Evolutionary conservation across 495 filamentous ascomycete genomes (phyloP), one percentile per base, ranked within the genome.

Genomic region (Podospora pseudopauciseta): DNA sequence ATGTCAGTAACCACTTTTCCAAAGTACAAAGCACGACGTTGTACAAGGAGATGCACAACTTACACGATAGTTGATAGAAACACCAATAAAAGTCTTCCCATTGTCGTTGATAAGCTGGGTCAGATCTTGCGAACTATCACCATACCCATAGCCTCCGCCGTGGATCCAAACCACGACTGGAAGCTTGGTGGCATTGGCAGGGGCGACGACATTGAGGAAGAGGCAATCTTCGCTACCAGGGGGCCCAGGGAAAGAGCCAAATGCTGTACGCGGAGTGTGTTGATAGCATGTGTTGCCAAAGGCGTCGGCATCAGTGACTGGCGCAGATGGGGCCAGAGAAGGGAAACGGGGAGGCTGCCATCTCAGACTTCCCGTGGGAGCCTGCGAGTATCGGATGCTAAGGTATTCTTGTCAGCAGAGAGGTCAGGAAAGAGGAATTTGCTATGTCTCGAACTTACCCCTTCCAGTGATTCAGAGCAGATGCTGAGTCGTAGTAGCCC

Each of bases 101-200:
- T 77, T 78, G 70, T 81, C 83, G 23, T 79, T 83, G 59, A 76
- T 76, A 19, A 86, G 80, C 44, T 75, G 66, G 62, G 68, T 68
- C 73, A 67, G 81, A 73, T 65, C 77, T 64, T 68, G 75, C 32
- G 71, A 77, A 58, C 74, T 77, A 68, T 75, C 70, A 53, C 75
- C 75, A 1, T 65, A 60, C 49, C 82, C 81, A 61, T 83, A 84
- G 11, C 81, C 83, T n/a, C 83, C 83, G 18, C 81, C 81, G 75
- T 86, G 81, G 65, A 84, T 83, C 72, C 72, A 84, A 20, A 84
- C 75, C 7, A 84, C 54, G 18, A 82, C 80, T 1, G 80, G 80
- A 18, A 82, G 66, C 23, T 67, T 70, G 49, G 69, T 67, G 44
- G 74, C 75, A 54, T 75, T 76, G 9, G 76, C 60, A 0, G 82